These are phyloP conservation scores for Seiridium unicorne DNA, from an alignment of 2,329 filamentous ascomycete genomes.

Conservation along the genomic window DNA sequence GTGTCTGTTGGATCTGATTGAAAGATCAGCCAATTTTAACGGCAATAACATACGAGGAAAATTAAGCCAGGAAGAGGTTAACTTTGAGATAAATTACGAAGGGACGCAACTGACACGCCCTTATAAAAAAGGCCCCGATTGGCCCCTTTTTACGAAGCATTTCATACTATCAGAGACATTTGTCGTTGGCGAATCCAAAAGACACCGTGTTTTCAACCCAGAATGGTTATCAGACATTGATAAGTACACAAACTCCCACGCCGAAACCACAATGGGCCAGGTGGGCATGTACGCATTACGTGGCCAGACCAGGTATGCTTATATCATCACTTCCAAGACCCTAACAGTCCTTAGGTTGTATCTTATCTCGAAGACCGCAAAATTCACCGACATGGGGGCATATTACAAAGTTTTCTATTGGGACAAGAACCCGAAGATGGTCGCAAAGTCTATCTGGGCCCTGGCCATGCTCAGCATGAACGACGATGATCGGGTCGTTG, in stretches of 20 bases:
- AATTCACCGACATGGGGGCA: too few relatives aligned
- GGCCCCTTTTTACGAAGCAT: not conserved
- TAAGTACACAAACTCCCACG: not conserved
- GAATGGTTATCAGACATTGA: not conserved
- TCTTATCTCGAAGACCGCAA: too few relatives aligned
- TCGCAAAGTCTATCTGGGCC: too few relatives aligned
- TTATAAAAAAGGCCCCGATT: not conserved
- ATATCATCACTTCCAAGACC: not conserved
- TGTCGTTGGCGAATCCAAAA: not conserved
- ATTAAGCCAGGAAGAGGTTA: not conserved
- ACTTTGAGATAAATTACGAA: not conserved
- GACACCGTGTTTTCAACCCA: not conserved
- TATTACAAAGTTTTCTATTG: too few relatives aligned
- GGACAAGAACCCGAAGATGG: too few relatives aligned
- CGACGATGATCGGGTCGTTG: too few relatives aligned
- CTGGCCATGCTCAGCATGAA: too few relatives aligned
- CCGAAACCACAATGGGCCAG: not conserved
- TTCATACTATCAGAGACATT: not conserved
- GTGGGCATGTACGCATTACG: not conserved
- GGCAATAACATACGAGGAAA: not conserved
- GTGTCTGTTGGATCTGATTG: not conserved
- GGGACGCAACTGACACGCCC: not conserved
- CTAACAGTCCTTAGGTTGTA: too few relatives aligned
- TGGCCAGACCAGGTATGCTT: not conserved
- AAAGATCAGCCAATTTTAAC: not conserved